Base-by-base conservation (phyloP, 1,139 yeast species). In the Yamadazyma taylorii region DNA sequence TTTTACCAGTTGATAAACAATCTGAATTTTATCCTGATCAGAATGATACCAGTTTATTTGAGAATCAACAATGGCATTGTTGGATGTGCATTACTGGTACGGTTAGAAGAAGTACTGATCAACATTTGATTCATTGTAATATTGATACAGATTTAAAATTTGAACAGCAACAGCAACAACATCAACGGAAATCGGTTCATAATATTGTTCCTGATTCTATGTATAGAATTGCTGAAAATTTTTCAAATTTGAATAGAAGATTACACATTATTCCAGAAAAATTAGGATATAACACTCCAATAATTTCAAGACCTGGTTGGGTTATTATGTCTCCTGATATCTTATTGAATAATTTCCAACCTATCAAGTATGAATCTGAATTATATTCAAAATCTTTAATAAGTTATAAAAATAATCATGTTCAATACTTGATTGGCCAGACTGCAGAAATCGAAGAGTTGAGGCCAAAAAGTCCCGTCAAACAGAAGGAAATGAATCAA, bases 21-120 rank as follows among this genome's bases (percentile, higher is more conserved):
- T 79, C 87, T 0, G 79, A 79, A 1, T 79, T 75, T 52, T 80
- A 75, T 48, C 86, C 87, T 0, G 44, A 46, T n/a, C 43, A 39
- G 19, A 29, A 32, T 25, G 37, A 39, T 4, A 34, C 43, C 15
- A 58, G 64, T 1, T 51, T 69, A 15, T 64, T 70, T 42, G 60
- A 61, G 34, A 60, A 66, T 36, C 73, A 74, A 34, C 94, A 85
- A 54, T 89, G 96, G 96, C 97, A 90, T 60, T 90, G 97, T 52
- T 85, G 96, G 84, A 87, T 90, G 96, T 92, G 97, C 48, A 85
- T 90, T 39, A 89, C 96, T 3, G 97, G 97, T 5, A 90, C 97
- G 0, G 90, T 90, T 10, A 71, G 96, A 53, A 74, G 97, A 50
- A 79, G 95, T 1, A 80, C 83, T 0, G 97, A 90, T 60, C 76